Evolutionary conservation across 1,284 basidiomycete genomes (phyloP).

Genomic region (Cutaneotrichosporon spelunceum): DNA sequence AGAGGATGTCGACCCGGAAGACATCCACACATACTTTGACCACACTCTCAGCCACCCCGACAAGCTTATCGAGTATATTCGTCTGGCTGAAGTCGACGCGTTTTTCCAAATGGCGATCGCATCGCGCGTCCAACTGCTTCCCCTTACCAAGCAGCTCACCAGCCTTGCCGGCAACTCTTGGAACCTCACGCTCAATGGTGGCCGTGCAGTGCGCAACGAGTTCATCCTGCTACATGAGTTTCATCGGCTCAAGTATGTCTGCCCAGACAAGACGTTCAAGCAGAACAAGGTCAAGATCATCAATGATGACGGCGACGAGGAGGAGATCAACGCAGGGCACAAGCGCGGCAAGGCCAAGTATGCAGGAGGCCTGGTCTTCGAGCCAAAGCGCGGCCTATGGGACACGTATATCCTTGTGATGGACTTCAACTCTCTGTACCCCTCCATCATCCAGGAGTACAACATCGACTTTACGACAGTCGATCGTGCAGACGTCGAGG

Average conservation of each 20-base stretch:
- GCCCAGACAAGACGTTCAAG: slow-evolving; percentile 86
- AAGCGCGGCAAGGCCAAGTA: slow-evolving; percentile 90
- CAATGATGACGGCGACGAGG: slow-evolving; percentile 55
- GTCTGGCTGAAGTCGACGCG: slow-evolving; percentile 88
- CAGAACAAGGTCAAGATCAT: slow-evolving; percentile 55
- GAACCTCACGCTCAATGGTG: slow-evolving; percentile 93
- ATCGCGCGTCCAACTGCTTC: slow-evolving; percentile 81
- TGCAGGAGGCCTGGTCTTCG: slow-evolving; percentile 97
- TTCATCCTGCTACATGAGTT: slow-evolving; percentile 99
- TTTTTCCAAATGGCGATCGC: slow-evolving; percentile 96
- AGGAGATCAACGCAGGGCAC: slow-evolving; percentile 58
- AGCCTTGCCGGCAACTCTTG: slow-evolving; percentile 98
- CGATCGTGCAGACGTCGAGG: slow-evolving; percentile 62
- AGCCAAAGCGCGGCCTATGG: slow-evolving; percentile 93
- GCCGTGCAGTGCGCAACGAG: slow-evolving; percentile 96
- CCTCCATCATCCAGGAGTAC: slow-evolving; percentile 99
- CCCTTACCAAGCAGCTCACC: slow-evolving; percentile 88
- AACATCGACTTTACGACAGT: slow-evolving; percentile 99
- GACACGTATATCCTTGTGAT: slow-evolving; percentile 97
- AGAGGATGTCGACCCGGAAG: slow-evolving; percentile 93
- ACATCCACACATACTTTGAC: slow-evolving; percentile 88
- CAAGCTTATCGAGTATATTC: slow-evolving; percentile 78
- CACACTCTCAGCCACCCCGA: slow-evolving; percentile 73
- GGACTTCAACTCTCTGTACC: slow-evolving; percentile 99
- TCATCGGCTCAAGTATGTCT: slow-evolving; percentile 91